Evolutionary conservation across 2,329 filamentous ascomycete species (phyloP).

Genomic region (Scorias spongiosa): DNA sequence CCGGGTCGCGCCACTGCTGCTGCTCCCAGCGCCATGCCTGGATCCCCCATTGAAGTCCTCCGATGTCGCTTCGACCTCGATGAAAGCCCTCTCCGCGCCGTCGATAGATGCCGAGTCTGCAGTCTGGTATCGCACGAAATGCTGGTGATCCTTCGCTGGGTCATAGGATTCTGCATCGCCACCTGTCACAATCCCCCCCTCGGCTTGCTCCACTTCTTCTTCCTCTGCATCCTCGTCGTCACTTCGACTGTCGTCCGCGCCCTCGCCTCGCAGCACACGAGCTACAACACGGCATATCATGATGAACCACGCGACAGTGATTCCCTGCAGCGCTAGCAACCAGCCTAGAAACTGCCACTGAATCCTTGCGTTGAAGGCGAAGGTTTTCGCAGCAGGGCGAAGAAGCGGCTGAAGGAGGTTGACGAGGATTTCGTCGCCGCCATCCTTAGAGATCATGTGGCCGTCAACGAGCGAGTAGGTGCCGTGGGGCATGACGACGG

Average conservation of each 20-base stretch:
- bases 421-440: slow-evolving; percentile 27
- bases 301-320: slow-evolving; percentile 76
- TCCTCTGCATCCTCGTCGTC: slow-evolving; percentile 67
- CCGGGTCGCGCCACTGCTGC: slow-evolving; percentile 13
- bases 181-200: slow-evolving; percentile 8
- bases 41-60: slow-evolving; percentile 45
- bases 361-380: slow-evolving; percentile 67
- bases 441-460: slow-evolving; percentile 37
- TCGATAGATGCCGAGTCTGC: slow-evolving; percentile 2
- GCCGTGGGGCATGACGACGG: slow-evolving; percentile 43
- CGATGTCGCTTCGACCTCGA: slow-evolving; percentile 60
- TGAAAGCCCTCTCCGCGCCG: slow-evolving; percentile 9
- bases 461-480: slow-evolving; percentile 51
- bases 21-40: slow-evolving; percentile 3
- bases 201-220: slow-evolving; percentile 34
- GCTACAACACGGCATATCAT: slow-evolving; percentile 77
- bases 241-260: slow-evolving; percentile 73
- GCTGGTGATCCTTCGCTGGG: slow-evolving; percentile 11
- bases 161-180: slow-evolving; percentile 9
- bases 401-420: slow-evolving; percentile 63
- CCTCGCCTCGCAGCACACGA: slow-evolving; percentile 59
- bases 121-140: slow-evolving; percentile 5
- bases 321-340: slow-evolving; percentile 60
- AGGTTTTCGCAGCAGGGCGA: slow-evolving; percentile 47
- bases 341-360: slow-evolving; percentile 63